Conservation (phyloP, 129 eudicot genomes). For the Flaveria linearis region DNA sequence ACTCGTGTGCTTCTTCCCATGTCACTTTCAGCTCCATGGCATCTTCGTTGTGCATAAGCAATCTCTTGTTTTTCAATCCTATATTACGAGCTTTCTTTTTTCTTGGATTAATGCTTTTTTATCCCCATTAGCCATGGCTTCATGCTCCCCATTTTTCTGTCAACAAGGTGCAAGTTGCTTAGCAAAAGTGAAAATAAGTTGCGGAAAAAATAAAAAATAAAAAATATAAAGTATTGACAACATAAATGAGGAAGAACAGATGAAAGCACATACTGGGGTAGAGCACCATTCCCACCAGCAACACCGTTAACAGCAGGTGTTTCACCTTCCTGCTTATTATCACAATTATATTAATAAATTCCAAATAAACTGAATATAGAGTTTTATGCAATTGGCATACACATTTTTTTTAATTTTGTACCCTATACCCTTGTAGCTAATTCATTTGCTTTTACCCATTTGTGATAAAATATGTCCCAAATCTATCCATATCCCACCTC, state of each 20-base stretch:
- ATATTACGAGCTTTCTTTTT: constrained; percentile 71
- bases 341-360: not conserved
- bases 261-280: constrained; percentile 44
- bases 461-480: not conserved
- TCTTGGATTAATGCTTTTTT: constrained; percentile 46
- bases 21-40: constrained; percentile 79
- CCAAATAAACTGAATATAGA: not conserved
- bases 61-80: constrained; percentile 82
- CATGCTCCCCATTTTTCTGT: constrained; percentile 46
- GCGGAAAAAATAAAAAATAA: not conserved
- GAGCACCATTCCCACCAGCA: constrained; percentile 48
- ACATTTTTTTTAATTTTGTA: not conserved
- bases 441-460: constrained; percentile 4
- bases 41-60: constrained; percentile 81
- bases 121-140: constrained; percentile 53
- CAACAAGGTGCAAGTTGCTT: constrained; percentile 28
- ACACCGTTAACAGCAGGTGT: constrained; percentile 43
- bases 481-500: not conserved
- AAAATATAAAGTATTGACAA: not conserved
- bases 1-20: constrained; percentile 93
- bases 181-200: constrained; percentile 21
- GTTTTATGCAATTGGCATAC: constrained; percentile 2
- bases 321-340: constrained; percentile 58
- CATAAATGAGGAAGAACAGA: not conserved
- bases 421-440: not conserved